Evolutionary conservation across 805 yeast species (phyloP).

Genomic region (Wickerhamomyces bovis): DNA sequence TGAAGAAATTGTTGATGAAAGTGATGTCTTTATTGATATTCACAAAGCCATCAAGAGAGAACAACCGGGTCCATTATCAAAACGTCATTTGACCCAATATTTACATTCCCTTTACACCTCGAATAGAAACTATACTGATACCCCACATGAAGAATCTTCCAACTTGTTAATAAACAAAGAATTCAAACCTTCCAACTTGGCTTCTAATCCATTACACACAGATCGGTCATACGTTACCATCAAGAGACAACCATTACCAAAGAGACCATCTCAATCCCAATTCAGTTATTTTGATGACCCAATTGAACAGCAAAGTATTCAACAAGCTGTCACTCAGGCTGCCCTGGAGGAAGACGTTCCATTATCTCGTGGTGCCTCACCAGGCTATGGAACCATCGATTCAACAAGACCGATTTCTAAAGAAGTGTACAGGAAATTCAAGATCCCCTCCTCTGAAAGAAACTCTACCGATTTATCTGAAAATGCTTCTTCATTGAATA

Average conservation of each 20-base stretch:
- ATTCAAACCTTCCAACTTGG: slow-evolving; percentile 44
- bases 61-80: slow-evolving; percentile 70
- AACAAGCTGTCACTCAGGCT: slow-evolving; percentile 3
- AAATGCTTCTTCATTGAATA: slow-evolving; percentile 1
- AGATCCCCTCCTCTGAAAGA: slow-evolving; percentile 10
- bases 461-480: slow-evolving; percentile 18
- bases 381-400: slow-evolving; percentile 17
- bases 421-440: slow-evolving; percentile 14
- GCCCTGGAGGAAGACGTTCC: slow-evolving; percentile 1
- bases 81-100: slow-evolving; percentile 62
- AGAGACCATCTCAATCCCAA: slow-evolving; percentile 10
- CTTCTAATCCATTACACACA: slow-evolving; percentile 64
- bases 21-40: slow-evolving; percentile 89
- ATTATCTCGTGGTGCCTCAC: slow-evolving; percentile 14
- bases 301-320: slow-evolving; percentile 8
- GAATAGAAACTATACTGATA: slow-evolving; percentile 38
- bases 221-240: slow-evolving; percentile 62
- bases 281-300: slow-evolving; percentile 14
- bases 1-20: slow-evolving; percentile 94
- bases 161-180: slow-evolving; percentile 7
- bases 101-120: slow-evolving; percentile 55
- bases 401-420: slow-evolving; percentile 6
- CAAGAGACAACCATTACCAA: slow-evolving; percentile 45
- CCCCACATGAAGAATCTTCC: slow-evolving; percentile 1
- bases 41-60: slow-evolving; percentile 78